Base-by-base conservation (phyloP, 2,329 filamentous ascomycete genomes). In the Fusarium buxicola region DNA sequence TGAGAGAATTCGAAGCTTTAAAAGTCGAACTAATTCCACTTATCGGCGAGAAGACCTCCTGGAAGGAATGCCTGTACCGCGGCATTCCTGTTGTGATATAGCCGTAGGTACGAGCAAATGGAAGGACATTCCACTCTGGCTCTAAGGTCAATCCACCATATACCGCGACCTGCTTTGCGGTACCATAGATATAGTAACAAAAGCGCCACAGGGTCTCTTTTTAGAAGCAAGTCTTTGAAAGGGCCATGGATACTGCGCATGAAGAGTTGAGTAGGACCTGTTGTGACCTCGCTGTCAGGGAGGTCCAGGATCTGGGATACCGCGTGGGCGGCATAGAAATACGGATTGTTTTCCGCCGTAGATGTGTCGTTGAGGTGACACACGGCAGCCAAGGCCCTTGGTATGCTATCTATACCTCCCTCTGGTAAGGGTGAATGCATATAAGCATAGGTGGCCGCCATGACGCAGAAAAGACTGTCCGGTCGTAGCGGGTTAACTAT, bases 121-220 rank as follows among this genome's bases (percentile, higher is more conserved):
- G 78, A 70, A 31, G 75, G 76, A 38, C 75, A 75, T 63, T 81
- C 80, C 31, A 81, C 72, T 47, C 72, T 72, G 2, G 78, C 76
- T 30, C 79, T 71, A 1, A 80, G 69, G 16, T 74, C 74, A 56
- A 81, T 74, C 77, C 78, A 81, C 79, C 79, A 81, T 58, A 80
- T 74, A 65, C 71, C 71, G 13, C 72, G 72, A 31, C 77, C 45
- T 51, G 73, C 71, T 65, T 79, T 80, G 16, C 69, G 66, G 40
- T 80, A 81, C 79, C 78, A 81, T 5, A 80, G 53, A 60, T 78
- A 79, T 0, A 81, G 59, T 31, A 81, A 32, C 45, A 80, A 36
- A 0, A 81, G 72, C 2, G 79, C 77, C 0, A 74, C 58, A 3
- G 79, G 73, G 31, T 81, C 78, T 11, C 53, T 78, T 5, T 46